Evolutionary conservation across 305 asterid genomes (phyloP), one percentile per base, ranked within the genome.

Genomic region (Solanum aculeatissimum): DNA sequence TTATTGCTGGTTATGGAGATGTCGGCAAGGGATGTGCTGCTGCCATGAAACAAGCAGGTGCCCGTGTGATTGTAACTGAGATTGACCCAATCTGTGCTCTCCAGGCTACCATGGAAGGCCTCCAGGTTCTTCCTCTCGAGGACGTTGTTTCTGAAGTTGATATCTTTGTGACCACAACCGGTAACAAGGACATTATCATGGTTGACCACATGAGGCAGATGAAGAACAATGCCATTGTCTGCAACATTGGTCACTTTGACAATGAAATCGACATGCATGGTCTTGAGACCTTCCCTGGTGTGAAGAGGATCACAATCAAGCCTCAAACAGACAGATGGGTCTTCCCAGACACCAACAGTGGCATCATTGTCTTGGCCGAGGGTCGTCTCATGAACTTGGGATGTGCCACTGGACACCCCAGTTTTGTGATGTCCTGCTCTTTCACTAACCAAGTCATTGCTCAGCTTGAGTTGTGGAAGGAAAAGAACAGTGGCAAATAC

Each of bases 191-290:
- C 89, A 92, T 94, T 84, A 90, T 94, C 85, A 94, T 92, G 96
- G 92, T 92, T 7, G 84, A 70, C 84, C 89, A 94, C 93, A 92
- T 94, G 96, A 88, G 88, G 68, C 90, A 92, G 93, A 94, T 94
- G 98, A 92, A 92, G 88, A 92, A 94, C 90, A 92, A 94, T 3
- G 95, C 98, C 45, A 92, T 94, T 0, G 93, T 94, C 6, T 94
- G 98, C 93, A 94, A 94, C 92, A 94, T 94, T 6, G 98, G 98
- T 7, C 98, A 94, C 90, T 94, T 94, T 14, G 96, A 94, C 92
- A 94, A 93, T 2, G 97, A 92, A 40, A 93, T 92, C 5, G 97
- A 93, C 88, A 93, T 93, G 97, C 92, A 81, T 1, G 97, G 97
- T 1, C 94, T 93, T 0, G 97, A 93, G 90, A 93, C 90, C 23